Evolutionary conservation across 768 basidiomycete genomes (phyloP).

Genomic region (Tylopilus felleus): DNA sequence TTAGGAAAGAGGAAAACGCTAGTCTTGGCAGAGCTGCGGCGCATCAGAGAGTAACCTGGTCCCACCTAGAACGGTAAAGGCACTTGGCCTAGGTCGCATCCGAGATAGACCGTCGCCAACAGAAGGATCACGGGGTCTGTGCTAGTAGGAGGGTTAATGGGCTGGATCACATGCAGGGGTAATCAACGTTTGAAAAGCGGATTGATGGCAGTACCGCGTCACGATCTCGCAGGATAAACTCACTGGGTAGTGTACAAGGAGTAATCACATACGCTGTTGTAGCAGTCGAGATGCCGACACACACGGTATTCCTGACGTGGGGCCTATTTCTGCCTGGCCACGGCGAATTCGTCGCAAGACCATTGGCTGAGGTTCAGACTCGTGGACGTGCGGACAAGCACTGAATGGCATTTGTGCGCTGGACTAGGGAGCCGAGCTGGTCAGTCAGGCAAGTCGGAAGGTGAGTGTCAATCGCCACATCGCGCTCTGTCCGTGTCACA

Average conservation of each 20-base stretch:
- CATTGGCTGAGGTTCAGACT: neutral
- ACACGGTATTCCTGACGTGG: slow-evolving; percentile 10
- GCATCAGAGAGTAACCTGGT: slow-evolving; percentile 23
- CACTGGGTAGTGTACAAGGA: slow-evolving; percentile 1
- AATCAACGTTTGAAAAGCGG: slow-evolving; percentile 22
- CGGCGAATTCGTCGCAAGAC: neutral
- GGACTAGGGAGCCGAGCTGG: neutral
- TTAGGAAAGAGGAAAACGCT: slow-evolving; percentile 21
- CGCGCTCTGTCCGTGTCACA: neutral
- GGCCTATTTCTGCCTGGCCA: neutral
- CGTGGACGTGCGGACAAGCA: neutral
- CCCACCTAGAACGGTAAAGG: slow-evolving; percentile 10
- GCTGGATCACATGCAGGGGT: slow-evolving; percentile 8
- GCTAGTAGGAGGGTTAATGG: slow-evolving; percentile 3
- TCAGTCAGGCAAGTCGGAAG: neutral
- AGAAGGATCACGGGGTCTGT: slow-evolving; percentile 15
- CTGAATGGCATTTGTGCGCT: neutral
- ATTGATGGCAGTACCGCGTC: slow-evolving; percentile 14
- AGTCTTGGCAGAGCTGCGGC: slow-evolving; percentile 13
- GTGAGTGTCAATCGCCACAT: neutral
- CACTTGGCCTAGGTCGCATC: slow-evolving; percentile 3
- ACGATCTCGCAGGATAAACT: slow-evolving; percentile 20
- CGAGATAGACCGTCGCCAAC: slow-evolving; percentile 9
- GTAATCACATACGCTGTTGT: slow-evolving; percentile 10
- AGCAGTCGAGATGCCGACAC: slow-evolving; percentile 10